A percentile compares a stretch with the other conserved stretches of the same genome.
Evolutionary conservation across 371 early-diverging fungal species (phyloP).

Genomic region (Syncephalastrum sp.): DNA sequence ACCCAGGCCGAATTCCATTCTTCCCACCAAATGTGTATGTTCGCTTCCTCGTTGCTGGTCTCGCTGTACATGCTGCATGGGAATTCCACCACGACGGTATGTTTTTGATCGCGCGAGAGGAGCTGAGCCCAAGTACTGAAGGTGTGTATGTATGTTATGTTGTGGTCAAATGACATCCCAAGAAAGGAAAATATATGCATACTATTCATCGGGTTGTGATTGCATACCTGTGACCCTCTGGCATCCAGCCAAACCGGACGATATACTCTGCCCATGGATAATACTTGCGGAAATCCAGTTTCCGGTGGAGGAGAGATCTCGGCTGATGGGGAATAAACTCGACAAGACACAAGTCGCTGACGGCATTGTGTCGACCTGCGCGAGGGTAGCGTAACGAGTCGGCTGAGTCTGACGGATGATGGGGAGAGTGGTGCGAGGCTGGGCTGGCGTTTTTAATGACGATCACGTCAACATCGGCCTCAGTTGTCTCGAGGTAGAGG

Average conservation of each 20-base stretch:
- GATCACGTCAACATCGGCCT: slow-evolving; percentile 58
- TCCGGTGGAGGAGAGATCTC: neutral
- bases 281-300: neutral
- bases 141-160: neutral
- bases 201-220: neutral
- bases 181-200: too few species aligned
- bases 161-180: too few species aligned
- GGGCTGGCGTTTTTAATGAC: slow-evolving; percentile 44
- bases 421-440: neutral
- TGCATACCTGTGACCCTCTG: slow-evolving; percentile 55
- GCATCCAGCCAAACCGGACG: slow-evolving; percentile 75
- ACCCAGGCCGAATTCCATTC: slow-evolving; percentile 65
- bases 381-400: slow-evolving; percentile 57
- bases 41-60: slow-evolving; percentile 19
- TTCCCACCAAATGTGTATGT: slow-evolving; percentile 57
- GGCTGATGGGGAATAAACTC: slow-evolving; percentile 36
- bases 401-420: neutral
- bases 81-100: slow-evolving; percentile 51
- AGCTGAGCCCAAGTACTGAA: slow-evolving; percentile 69
- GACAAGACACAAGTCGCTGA: slow-evolving; percentile 57
- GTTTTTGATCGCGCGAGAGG: slow-evolving; percentile 64
- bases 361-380: slow-evolving; percentile 63
- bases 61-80: slow-evolving; percentile 21
- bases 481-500: slow-evolving; percentile 65
- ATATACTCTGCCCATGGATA: slow-evolving; percentile 83